Base-by-base conservation (phyloP, 805 yeast species). In the Sugiyamaella chiloensis region DNA sequence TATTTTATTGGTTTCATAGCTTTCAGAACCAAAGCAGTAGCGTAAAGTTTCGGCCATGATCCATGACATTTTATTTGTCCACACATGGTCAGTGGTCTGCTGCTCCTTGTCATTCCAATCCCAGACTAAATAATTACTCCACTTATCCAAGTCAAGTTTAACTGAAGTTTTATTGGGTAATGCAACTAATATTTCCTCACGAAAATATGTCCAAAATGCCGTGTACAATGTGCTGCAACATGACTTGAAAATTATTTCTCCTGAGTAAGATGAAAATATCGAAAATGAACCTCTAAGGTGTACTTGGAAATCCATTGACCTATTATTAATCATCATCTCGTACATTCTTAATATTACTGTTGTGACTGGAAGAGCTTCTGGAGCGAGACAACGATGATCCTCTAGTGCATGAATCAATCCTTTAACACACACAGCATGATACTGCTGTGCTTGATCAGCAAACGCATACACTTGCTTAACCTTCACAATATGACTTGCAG, bases 251-350 rank as follows among this genome's bases (percentile, higher is more conserved):
- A 34, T 34, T 21, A 34, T 34, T 9, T 14, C 37, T 19, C 37
- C 37, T 16, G 37, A 34, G 19, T 34, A 34, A 5, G 37, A 34
- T 9, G 37, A 34, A 16, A 34, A 34, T n/a, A 34, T 34, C 20
- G 37, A 34, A 34, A 34, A 34, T 6, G 37, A 34, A 12, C 37
- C 37, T 34, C 37, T 34, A 14, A 34, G 21, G 21, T 34, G 37
- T 14, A 34, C 37, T 7, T 34, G 37, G 20, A 34, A 34, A 34
- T 34, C 37, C 37, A 34, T 34, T 34, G 37, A 34, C 16, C 20
- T 12, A 19, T 34, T 34, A 12, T 34, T 34, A 21, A 34, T 34
- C 37, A 34, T 34, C 37, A 34, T 34, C 37, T 34, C 37, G 37
- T 34, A 34, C 37, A 34, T 34, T 7, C 37, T 14, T 7, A 34